Evolutionary conservation across 2,329 filamentous ascomycete species (phyloP).

Genomic region (Colletotrichum eremochloae): DNA sequence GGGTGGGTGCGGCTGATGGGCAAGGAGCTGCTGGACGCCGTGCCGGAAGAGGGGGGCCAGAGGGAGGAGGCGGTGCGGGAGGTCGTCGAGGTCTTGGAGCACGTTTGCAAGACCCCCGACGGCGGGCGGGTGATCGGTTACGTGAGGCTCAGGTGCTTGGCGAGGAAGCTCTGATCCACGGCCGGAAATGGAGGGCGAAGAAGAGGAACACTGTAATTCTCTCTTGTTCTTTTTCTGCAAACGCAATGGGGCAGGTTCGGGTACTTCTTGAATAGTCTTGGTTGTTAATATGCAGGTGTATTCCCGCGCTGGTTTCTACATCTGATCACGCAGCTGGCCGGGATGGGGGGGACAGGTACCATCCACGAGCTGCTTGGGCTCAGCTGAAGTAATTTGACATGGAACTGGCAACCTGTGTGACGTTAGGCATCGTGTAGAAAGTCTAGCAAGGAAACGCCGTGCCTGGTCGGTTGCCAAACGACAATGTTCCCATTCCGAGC

Average conservation of each 20-base stretch:
- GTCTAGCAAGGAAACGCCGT: not conserved
- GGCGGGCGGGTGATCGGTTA: conserved; percentile 69
- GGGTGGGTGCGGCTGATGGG: conserved; percentile 78
- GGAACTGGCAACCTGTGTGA: not conserved
- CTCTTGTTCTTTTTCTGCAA: not conserved
- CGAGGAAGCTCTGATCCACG: conserved; percentile 53
- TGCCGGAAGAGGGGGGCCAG: conserved; percentile 60
- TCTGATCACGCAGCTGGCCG: not conserved
- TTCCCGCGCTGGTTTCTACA: not conserved
- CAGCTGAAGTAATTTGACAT: not conserved
- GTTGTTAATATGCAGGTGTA: not conserved
- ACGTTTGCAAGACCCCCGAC: conserved; percentile 67
- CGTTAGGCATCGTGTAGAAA: not conserved
- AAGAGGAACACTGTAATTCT: not conserved
- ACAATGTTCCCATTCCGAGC: not conserved
- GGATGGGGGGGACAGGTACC: not conserved
- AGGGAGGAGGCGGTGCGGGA: conserved; percentile 66
- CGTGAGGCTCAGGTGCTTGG: conserved; percentile 66
- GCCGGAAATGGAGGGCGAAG: no score
- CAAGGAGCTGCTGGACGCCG: conserved; percentile 67
- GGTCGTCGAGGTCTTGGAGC: conserved; percentile 66
- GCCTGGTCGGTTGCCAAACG: not conserved
- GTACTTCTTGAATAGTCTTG: not conserved
- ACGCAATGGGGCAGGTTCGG: not conserved
- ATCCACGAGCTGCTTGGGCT: not conserved